Evolutionary conservation across 1,284 basidiomycete genomes (phyloP).

Genomic region (Fomitopsis pinicola): DNA sequence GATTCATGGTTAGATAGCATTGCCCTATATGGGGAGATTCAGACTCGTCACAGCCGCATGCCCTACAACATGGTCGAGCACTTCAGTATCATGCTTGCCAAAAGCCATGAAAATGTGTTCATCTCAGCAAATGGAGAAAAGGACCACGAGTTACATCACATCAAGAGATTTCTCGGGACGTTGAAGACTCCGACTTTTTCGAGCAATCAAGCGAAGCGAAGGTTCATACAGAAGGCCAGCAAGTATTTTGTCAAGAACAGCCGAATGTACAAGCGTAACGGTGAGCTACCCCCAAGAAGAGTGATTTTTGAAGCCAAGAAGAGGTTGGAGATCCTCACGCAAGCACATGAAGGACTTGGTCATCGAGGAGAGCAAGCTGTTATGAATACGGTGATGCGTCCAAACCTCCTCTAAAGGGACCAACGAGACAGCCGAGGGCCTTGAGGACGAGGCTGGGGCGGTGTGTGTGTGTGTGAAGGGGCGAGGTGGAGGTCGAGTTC

Average conservation of each 20-base stretch:
- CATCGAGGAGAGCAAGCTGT: too few relatives aligned
- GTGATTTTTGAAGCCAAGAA: background rate
- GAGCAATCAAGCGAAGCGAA: background rate
- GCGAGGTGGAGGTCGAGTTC: too few relatives aligned
- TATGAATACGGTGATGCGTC: background rate
- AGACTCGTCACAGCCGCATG: background rate
- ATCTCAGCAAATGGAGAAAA: too few relatives aligned
- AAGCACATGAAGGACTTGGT: conserved; percentile 16
- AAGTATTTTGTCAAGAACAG: background rate
- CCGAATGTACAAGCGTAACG: background rate
- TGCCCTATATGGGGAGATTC: background rate
- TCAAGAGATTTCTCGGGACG: background rate
- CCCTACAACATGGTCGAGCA: background rate
- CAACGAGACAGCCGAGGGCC: too few relatives aligned
- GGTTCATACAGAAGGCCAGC: too few relatives aligned
- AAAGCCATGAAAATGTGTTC: background rate
- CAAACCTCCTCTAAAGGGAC: too few relatives aligned
- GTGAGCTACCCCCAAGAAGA: background rate
- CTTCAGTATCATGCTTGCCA: background rate
- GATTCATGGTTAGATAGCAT: background rate
- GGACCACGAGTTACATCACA: background rate
- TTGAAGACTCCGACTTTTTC: background rate
- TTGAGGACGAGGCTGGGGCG: too few relatives aligned
- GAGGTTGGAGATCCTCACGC: conserved; percentile 1
- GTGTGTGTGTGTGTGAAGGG: too few relatives aligned